These are phyloP conservation scores for Meripilus lineatus DNA, from an alignment of 1,284 basidiomycete species.

Conservation along the genomic window DNA sequence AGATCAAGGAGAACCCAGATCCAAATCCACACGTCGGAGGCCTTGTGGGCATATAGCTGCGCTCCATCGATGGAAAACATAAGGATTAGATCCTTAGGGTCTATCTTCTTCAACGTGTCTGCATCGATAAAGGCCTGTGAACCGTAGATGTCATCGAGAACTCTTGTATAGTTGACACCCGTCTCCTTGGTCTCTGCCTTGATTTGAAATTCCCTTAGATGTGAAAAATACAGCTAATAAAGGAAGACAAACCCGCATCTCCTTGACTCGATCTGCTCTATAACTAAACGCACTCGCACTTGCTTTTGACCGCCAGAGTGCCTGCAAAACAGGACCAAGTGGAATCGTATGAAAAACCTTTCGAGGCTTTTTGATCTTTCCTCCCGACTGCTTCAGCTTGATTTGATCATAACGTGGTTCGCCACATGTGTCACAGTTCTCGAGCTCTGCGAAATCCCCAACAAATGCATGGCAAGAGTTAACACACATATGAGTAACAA, in stretches of 20 bases:
- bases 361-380: neutral
- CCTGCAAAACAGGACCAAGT: neutral
- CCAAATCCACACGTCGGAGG: constrained; percentile 24
- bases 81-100: constrained; percentile 14
- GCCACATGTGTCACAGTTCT: constrained; percentile 22
- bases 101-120: constrained; percentile 15
- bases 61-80: constrained; percentile 26
- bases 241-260: neutral
- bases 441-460: constrained; percentile 22
- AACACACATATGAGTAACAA: constrained; percentile 31
- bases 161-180: neutral
- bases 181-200: neutral
- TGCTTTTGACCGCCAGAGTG: neutral
- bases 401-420: constrained; percentile 20
- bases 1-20: constrained; percentile 23
- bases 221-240: too few relatives aligned
- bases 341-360: neutral
- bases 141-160: constrained; percentile 16
- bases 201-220: too few relatives aligned
- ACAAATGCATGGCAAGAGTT: constrained; percentile 32
- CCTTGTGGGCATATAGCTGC: constrained; percentile 24
- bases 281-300: neutral
- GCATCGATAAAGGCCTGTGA: constrained; percentile 21
- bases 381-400: neutral
- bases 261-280: neutral